These are phyloP conservation scores for Citrullus mucosospermus DNA, from an alignment of 306 rosid species.

Conservation along the genomic window DNA sequence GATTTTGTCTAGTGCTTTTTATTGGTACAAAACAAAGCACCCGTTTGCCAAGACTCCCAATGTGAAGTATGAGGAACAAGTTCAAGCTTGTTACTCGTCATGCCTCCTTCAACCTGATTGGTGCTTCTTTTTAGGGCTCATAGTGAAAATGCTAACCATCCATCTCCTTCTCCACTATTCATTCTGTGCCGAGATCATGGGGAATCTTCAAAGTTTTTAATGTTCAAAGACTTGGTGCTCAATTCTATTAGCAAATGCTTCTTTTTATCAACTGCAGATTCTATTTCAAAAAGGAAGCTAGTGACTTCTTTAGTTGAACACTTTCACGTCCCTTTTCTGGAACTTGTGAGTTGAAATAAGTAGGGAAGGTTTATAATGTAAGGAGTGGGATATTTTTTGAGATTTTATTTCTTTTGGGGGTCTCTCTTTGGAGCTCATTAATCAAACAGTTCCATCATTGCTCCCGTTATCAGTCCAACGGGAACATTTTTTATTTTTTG, in stretches of 20 bases:
- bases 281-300: neutral
- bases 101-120: neutral
- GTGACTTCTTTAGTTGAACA: neutral
- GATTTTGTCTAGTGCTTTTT: no score
- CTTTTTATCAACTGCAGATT: neutral
- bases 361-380: neutral
- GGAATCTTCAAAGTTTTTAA: neutral
- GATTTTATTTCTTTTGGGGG: neutral
- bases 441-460: neutral
- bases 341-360: neutral
- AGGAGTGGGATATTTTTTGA: neutral
- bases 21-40: no score
- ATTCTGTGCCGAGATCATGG: neutral
- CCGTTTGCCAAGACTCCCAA: no score
- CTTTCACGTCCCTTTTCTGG: neutral
- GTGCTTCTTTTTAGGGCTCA: neutral
- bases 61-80: no score
- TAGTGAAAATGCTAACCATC: neutral
- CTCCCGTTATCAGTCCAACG: neutral
- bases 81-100: no score
- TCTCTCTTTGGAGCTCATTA: neutral
- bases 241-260: neutral
- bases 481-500: neutral
- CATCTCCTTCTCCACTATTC: neutral
- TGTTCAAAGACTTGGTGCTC: neutral